These are phyloP conservation scores for Lentinula sp. DNA, from an alignment of 768 basidiomycete genomes.

Conservation along the genomic window DNA sequence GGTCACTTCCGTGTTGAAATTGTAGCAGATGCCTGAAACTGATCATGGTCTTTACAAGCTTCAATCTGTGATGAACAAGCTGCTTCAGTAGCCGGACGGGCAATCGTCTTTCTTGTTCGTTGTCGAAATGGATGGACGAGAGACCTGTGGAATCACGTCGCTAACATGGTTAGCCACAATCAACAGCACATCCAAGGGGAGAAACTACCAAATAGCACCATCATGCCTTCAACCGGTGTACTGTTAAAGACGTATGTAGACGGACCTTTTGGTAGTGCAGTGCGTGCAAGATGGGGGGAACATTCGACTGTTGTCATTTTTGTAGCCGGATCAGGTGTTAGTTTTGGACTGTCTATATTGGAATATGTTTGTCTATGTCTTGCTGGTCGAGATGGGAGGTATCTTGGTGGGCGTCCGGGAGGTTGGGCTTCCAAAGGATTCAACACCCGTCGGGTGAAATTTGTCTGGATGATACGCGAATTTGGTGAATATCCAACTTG, in stretches of 20 bases:
- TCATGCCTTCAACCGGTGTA: slow-evolving; percentile 38
- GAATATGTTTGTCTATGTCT: slow-evolving; percentile 58
- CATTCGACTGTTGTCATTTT: slow-evolving; percentile 59
- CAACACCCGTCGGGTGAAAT: slow-evolving; percentile 51
- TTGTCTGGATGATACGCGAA: slow-evolving; percentile 75
- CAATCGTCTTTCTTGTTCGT: slow-evolving; percentile 63
- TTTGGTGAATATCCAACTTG: slow-evolving; percentile 40
- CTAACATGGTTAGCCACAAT: slow-evolving; percentile 24
- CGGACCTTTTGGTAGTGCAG: slow-evolving; percentile 65
- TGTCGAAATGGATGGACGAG: slow-evolving; percentile 67
- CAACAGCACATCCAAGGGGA: slow-evolving; percentile 22
- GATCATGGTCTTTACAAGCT: slow-evolving; percentile 26
- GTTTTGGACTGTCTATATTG: slow-evolving; percentile 61
- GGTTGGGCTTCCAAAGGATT: slow-evolving; percentile 35
- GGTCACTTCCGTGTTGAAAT: background rate
- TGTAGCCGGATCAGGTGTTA: slow-evolving; percentile 71
- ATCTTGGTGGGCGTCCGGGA: slow-evolving; percentile 40
- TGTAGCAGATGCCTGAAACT: background rate
- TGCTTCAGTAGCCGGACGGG: slow-evolving; percentile 39
- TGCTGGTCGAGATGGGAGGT: slow-evolving; percentile 44
- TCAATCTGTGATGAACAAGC: slow-evolving; percentile 48
- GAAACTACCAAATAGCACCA: slow-evolving; percentile 19
- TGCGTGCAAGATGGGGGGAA: slow-evolving; percentile 50
- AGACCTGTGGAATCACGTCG: slow-evolving; percentile 54
- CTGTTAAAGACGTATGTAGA: slow-evolving; percentile 55